These are phyloP conservation scores for Auriscalpium orientale DNA, from an alignment of 768 basidiomycete genomes.

Conservation along the genomic window DNA sequence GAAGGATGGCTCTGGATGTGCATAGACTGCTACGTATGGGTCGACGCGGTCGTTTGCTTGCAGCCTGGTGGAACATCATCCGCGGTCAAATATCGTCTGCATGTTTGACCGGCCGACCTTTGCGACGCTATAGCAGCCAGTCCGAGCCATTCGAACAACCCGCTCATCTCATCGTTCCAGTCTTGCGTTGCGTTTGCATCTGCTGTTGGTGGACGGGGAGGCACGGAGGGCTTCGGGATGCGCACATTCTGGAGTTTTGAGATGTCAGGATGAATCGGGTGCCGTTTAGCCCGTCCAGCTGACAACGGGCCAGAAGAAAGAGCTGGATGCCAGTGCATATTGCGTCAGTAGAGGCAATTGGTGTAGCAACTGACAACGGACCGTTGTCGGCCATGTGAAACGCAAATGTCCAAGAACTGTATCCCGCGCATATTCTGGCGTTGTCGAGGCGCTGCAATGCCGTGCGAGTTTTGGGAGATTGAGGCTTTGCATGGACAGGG, in stretches of 20 bases:
- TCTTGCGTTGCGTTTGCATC: conserved; percentile 38
- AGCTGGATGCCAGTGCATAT: too few species aligned
- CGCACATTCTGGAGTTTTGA: conserved; percentile 27
- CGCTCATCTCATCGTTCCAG: conserved; percentile 37
- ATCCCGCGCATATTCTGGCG: too few species aligned
- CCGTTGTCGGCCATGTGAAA: too few species aligned
- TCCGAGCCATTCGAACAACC: conserved; percentile 67
- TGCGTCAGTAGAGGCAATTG: too few species aligned
- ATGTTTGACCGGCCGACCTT: conserved; percentile 31
- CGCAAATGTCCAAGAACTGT: too few species aligned
- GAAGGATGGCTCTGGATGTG: conserved; percentile 37
- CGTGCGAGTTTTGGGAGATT: too few species aligned
- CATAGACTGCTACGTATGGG: conserved; percentile 63
- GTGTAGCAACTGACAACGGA: too few species aligned
- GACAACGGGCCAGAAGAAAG: not conserved
- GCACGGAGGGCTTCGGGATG: conserved; percentile 32
- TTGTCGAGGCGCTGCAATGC: too few species aligned
- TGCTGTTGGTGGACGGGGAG: conserved; percentile 18
- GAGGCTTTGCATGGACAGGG: too few species aligned
- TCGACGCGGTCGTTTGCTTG: conserved; percentile 56
- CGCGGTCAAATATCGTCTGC: not conserved
- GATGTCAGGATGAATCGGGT: conserved; percentile 19
- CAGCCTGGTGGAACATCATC: conserved; percentile 33
- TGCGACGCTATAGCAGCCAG: conserved; percentile 62
- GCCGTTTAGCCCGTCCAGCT: not conserved